Evolutionary conservation across 192 early-diverging fungal genomes (phyloP), one percentile per base, ranked within the genome.

Genomic region (Backusella tarrabulga): DNA sequence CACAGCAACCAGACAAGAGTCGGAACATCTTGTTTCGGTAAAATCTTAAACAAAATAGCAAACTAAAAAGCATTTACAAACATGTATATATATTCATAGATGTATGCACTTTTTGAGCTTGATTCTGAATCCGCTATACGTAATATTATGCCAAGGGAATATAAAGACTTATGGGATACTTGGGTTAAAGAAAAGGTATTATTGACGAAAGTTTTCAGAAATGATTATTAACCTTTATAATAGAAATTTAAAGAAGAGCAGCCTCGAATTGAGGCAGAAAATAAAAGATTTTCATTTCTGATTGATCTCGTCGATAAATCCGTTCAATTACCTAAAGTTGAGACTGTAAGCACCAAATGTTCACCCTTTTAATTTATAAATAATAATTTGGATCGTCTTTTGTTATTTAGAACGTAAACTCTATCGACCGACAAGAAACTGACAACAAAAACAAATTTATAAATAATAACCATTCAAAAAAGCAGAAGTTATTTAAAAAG

Each of bases 1-100:
- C 19, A 36, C 77, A 11, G 23, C 29, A 15, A 73, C 38, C 2
- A 34, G 63, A 4, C 68, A 67, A 63, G 76, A 81, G 26, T 76
- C 80, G 0, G 71, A 81, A 14, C 67, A 81, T 75, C 69, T 77
- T 29, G 76, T 75, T 56, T 72, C 80, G 4, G 76, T 80, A 76
- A 67, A 56, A 4, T 42, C 6, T 8, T 9, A 41, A 36, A 6
- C 5, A 7, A 38, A 71, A 21, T 32, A 12, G n/a, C 14, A n/a
- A 21, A 72, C n/a, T 46, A 29, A 36, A 23, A 32, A 40, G 3
- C 8, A 26, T 4, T 41, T 44, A 21, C 26, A 72, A 26, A 46
- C 32, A 32, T 32, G 32, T 34, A 72, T 26, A 21, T 12, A 17
- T n/a, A 19, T 42, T 19, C 52, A 52, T 68, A 74, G 72, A 74